phyloP scores from a whole-genome alignment of 2,329 filamentous ascomycete species.

The Pseudopithomyces maydicus region DNA sequence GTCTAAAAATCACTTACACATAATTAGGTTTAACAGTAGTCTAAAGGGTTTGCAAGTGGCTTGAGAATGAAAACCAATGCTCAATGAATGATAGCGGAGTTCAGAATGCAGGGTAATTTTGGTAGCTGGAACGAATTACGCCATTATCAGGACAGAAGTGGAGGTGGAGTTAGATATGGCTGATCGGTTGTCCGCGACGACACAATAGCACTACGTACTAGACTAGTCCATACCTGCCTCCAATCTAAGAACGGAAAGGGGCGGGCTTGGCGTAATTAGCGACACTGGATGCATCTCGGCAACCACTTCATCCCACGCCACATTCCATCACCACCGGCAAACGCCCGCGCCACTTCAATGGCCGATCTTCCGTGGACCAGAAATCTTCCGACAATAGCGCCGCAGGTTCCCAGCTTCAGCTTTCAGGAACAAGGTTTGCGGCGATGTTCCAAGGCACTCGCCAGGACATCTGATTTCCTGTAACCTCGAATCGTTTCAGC shows the following conservation, averaged over 20 bases:
- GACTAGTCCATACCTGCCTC: neutral
- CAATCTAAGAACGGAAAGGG: neutral
- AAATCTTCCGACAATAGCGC: slow-evolving; percentile 1
- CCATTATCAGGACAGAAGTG: no score
- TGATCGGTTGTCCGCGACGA: neutral
- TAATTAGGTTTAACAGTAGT: no score
- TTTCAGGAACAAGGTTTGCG: slow-evolving; percentile 1
- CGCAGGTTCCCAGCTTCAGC: neutral
- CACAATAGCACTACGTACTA: neutral
- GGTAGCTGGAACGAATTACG: no score
- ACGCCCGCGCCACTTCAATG: neutral
- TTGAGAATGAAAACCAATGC: no score
- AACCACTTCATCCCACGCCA: neutral
- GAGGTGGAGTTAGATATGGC: no score
- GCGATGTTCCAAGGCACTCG: neutral
- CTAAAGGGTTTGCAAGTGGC: no score
- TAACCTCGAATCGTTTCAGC: neutral
- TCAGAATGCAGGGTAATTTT: no score
- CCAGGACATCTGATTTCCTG: neutral
- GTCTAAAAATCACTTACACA: no score
- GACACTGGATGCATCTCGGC: no score
- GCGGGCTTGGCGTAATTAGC: neutral
- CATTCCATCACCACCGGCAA: neutral
- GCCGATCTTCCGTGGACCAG: neutral
- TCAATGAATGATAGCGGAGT: no score